phyloP scores from a whole-genome alignment of 305 asterid genomes.

The Ajuga reptans region DNA sequence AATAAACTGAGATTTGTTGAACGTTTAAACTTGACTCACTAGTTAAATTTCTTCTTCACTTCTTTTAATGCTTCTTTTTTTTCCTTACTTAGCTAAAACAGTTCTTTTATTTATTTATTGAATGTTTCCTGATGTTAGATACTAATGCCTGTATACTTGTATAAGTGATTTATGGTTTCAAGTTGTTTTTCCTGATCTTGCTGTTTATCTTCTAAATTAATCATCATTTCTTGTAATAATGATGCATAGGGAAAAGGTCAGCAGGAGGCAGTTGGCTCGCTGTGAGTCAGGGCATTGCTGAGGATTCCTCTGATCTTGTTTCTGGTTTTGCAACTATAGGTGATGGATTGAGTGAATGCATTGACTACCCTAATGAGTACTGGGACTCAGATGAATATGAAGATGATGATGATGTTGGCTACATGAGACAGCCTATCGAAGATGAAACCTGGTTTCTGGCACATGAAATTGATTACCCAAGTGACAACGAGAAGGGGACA shows the following conservation, averaged over 20 bases:
- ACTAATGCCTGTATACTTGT: no score
- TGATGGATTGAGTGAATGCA: constrained; percentile 78
- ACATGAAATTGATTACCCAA: constrained; percentile 96
- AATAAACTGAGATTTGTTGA: neutral
- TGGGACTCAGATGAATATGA: constrained; percentile 99
- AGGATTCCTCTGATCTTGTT: constrained; percentile 90
- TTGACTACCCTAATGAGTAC: constrained; percentile 85
- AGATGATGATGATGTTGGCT: constrained; percentile 96
- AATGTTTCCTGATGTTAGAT: neutral
- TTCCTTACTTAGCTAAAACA: no score
- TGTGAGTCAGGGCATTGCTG: constrained; percentile 93
- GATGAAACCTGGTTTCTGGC: constrained; percentile 97
- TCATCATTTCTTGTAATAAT: constrained; percentile 24
- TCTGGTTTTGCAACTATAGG: constrained; percentile 98
- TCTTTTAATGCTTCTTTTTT: no score
- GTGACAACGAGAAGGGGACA: constrained; percentile 88
- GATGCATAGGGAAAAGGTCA: constrained; percentile 56
- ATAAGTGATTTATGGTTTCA: neutral
- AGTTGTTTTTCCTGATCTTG: constrained; percentile 6
- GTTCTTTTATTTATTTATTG: no score
- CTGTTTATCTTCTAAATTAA: constrained; percentile 14
- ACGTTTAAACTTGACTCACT: neutral
- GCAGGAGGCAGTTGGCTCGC: constrained; percentile 94
- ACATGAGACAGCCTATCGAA: constrained; percentile 94
- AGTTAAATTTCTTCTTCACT: neutral